Evolutionary conservation across 768 basidiomycete species (phyloP).

Genomic region (Tricholoma flavovirens): DNA sequence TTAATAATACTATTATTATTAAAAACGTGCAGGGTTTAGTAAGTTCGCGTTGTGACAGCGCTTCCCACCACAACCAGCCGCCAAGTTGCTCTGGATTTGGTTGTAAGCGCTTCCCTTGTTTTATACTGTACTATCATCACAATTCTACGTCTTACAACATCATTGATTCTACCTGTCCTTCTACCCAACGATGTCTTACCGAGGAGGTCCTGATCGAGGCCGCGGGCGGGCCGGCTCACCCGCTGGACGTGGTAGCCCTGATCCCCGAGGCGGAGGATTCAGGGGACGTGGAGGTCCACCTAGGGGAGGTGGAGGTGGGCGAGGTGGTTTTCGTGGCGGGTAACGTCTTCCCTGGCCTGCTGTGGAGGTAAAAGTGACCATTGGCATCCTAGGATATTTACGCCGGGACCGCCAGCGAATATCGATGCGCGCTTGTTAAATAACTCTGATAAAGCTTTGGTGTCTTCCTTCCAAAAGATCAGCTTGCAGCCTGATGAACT

Average conservation of each 20-base stretch:
- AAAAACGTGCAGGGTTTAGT: background rate
- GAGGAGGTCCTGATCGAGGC: slow-evolving; percentile 29
- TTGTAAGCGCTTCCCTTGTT: slow-evolving; percentile 10
- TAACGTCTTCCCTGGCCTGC: slow-evolving; percentile 12
- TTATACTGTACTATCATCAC: background rate
- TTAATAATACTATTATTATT: too few relatives aligned
- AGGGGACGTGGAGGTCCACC: slow-evolving; percentile 20
- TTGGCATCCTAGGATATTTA: slow-evolving; percentile 32
- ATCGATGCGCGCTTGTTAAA: slow-evolving; percentile 40
- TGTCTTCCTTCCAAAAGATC: slow-evolving; percentile 30
- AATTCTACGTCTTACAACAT: background rate
- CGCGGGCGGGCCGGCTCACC: slow-evolving; percentile 30
- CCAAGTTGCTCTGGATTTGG: slow-evolving; percentile 6
- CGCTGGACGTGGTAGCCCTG: slow-evolving; percentile 24
- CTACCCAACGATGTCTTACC: slow-evolving; percentile 20
- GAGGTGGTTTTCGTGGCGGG: slow-evolving; percentile 34
- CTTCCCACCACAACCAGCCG: slow-evolving; percentile 13
- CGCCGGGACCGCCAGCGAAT: slow-evolving; percentile 27
- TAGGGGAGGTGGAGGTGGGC: slow-evolving; percentile 23
- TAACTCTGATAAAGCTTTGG: slow-evolving; percentile 35
- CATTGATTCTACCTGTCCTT: slow-evolving; percentile 1
- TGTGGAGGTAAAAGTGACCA: slow-evolving; percentile 2
- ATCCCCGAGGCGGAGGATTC: slow-evolving; percentile 9
- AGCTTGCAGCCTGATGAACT: slow-evolving; percentile 34
- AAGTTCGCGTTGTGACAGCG: slow-evolving; percentile 2